Percentiles rank a stretch among this genome's conserved stretches.
phyloP scores from a whole-genome alignment of 2,329 filamentous ascomycete genomes.

The Neopestalotiopsis sp. region DNA sequence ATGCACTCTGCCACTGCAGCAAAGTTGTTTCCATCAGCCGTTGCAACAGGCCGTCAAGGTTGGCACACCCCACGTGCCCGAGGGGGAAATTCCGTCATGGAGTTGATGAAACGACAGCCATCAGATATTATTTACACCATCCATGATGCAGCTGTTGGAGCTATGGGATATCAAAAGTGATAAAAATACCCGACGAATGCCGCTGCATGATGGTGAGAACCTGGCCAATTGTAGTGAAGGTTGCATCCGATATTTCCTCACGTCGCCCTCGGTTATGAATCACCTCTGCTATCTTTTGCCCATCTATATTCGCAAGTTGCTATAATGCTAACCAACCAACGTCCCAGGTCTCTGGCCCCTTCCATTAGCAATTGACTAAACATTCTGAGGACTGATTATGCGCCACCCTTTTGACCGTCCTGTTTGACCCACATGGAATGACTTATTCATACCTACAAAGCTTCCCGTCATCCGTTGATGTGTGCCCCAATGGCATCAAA shows the following conservation, averaged over 20 bases:
- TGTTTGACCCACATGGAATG: background rate
- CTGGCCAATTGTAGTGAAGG: background rate
- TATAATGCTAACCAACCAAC: background rate
- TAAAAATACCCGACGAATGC: background rate
- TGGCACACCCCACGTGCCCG: background rate
- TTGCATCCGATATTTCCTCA: background rate
- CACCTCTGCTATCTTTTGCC: background rate
- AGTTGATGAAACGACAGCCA: background rate
- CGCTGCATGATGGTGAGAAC: background rate
- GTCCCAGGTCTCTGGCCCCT: no score
- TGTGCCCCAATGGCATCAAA: no score
- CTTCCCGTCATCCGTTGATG: background rate
- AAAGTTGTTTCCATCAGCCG: background rate
- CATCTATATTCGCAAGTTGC: background rate
- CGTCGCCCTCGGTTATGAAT: background rate
- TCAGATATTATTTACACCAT: background rate
- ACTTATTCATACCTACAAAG: background rate
- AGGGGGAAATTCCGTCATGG: background rate
- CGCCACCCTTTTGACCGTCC: constrained; percentile 13
- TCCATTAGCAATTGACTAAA: background rate
- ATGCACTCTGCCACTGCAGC: background rate
- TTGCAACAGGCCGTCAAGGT: background rate
- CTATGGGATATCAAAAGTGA: background rate
- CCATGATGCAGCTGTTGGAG: background rate
- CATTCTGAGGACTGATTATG: background rate